A percentile compares a stretch with the other conserved stretches of the same genome.
phyloP scores from a whole-genome alignment of 768 basidiomycete genomes.

The Mycena filopes region DNA sequence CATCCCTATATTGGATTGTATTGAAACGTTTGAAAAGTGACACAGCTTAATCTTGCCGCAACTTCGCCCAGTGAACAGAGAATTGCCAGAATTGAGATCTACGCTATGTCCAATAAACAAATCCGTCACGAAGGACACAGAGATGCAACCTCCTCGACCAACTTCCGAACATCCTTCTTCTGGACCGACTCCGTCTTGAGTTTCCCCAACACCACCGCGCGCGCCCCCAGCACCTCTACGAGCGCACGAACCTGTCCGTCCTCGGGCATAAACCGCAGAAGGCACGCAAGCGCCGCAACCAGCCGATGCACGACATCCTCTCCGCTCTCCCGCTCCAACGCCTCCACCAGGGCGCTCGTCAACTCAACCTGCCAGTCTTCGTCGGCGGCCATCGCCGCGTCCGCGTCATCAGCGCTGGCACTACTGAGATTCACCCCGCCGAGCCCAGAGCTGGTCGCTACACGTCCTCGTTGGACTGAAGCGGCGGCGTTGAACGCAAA shows the following conservation, averaged over 20 bases:
- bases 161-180: conserved; percentile 73
- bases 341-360: conserved; percentile 84
- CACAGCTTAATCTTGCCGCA: too few species aligned
- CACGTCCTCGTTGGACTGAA: conserved; percentile 69
- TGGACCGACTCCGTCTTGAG: conserved; percentile 58
- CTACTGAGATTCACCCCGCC: conserved; percentile 30
- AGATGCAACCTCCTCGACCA: conserved; percentile 72
- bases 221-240: conserved; percentile 77
- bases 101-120: too few species aligned
- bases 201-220: conserved; percentile 66
- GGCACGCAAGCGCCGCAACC: conserved; percentile 78
- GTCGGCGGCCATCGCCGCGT: conserved; percentile 58
- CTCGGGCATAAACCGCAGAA: conserved; percentile 80
- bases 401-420: conserved; percentile 42
- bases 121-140: conserved; percentile 12
- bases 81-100: too few species aligned
- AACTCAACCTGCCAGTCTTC: conserved; percentile 92
- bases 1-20: too few species aligned
- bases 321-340: conserved; percentile 74
- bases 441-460: conserved; percentile 49
- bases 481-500: conserved; percentile 81
- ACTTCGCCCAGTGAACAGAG: too few species aligned
- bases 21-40: too few species aligned
- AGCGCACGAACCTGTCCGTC: conserved; percentile 67
- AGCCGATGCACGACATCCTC: conserved; percentile 92